Percentiles rank a stretch among this genome's conserved stretches.
Conservation (phyloP, 2,329 filamentous ascomycete genomes). For the Colletotrichum sp. region DNA sequence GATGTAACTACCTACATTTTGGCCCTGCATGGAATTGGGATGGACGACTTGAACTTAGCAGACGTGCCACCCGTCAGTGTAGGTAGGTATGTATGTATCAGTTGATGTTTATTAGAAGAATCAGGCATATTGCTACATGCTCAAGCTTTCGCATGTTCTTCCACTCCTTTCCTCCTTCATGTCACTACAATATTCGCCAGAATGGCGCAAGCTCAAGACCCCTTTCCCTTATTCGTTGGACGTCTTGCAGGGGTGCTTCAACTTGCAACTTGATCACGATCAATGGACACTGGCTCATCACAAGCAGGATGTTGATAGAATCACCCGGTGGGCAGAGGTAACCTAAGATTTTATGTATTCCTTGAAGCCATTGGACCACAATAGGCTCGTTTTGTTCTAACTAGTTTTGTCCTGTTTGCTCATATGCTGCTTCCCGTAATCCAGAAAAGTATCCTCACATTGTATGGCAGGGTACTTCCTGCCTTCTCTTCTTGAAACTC, state of each 20-base stretch:
- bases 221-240: not conserved
- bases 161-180: not conserved
- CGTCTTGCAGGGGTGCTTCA: not conserved
- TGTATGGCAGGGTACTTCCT: not conserved
- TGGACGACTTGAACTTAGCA: not conserved
- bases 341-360: not conserved
- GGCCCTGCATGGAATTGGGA: not conserved
- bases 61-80: not conserved
- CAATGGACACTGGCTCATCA: not conserved
- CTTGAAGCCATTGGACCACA: not conserved
- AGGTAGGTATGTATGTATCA: not conserved
- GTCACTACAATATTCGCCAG: not conserved
- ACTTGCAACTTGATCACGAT: not conserved
- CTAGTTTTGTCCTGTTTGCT: not conserved
- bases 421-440: not conserved
- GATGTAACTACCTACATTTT: not conserved
- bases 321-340: not conserved
- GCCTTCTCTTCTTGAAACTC: not conserved
- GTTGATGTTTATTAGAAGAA: not conserved
- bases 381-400: not conserved
- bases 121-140: not conserved
- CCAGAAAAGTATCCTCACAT: not conserved
- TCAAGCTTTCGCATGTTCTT: not conserved
- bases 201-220: not conserved
- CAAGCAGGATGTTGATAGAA: not conserved